Evolutionary conservation across 805 yeast species (phyloP).

Genomic region (Lachancea nothofagi): DNA sequence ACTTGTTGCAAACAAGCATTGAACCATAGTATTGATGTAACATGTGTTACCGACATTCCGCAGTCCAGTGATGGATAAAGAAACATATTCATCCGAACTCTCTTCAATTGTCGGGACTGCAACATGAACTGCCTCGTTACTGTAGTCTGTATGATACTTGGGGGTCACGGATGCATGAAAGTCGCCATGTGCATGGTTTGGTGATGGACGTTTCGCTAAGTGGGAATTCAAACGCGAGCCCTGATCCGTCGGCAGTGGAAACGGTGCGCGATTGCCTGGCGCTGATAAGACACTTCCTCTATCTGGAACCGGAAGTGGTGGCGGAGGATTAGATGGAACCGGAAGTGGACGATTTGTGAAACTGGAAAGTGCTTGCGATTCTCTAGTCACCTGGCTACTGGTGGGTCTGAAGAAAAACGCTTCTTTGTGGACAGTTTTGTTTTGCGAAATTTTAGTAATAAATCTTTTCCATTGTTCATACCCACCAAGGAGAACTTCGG

Average conservation of each 20-base stretch:
- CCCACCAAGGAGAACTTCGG: constrained; percentile 40
- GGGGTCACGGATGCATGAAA: no score
- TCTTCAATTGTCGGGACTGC: constrained; percentile 37
- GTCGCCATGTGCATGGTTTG: not conserved
- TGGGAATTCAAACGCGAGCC: constrained; percentile 5
- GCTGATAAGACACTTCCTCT: not conserved
- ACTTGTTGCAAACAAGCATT: constrained; percentile 54
- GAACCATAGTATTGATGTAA: constrained; percentile 69
- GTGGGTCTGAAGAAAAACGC: constrained; percentile 16
- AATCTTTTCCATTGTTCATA: constrained; percentile 40
- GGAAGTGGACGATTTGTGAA: constrained; percentile 30
- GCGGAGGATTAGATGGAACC: constrained; percentile 22
- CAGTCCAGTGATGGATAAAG: constrained; percentile 53
- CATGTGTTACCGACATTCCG: constrained; percentile 70
- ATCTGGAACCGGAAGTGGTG: not conserved
- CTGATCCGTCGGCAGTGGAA: constrained; percentile 9
- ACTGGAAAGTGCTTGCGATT: constrained; percentile 15
- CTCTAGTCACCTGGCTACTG: not conserved
- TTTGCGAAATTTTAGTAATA: constrained; percentile 27
- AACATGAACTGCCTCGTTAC: not conserved
- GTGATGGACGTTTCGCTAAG: not conserved
- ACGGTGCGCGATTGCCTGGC: constrained; percentile 4
- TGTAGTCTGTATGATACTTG: not conserved
- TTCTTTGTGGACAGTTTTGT: constrained; percentile 22
- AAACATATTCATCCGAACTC: constrained; percentile 36